A percentile compares a stretch with the other conserved stretches of the same genome.
Evolutionary conservation across 2,329 filamentous ascomycete genomes (phyloP).

Genomic region (Penicillium corylophilum): DNA sequence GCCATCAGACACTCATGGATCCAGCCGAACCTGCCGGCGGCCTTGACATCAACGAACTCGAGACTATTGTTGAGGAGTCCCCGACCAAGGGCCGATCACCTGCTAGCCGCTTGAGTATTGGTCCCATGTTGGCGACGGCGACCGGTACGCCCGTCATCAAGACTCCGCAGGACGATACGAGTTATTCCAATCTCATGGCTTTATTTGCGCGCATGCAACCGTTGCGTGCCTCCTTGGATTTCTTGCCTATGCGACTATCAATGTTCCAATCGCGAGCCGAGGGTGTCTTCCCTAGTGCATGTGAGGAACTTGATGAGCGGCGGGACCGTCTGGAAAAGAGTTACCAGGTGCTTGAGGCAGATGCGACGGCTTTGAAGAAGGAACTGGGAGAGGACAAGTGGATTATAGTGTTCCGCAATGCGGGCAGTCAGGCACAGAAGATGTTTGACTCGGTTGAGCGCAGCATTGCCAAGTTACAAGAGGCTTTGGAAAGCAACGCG

Average conservation of each 20-base stretch:
- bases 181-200: conserved; percentile 78
- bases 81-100: conserved; percentile 58
- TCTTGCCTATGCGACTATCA: conserved; percentile 89
- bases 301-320: conserved; percentile 79
- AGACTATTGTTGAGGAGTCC: conserved; percentile 89
- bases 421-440: conserved; percentile 86
- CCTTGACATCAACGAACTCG: conserved; percentile 81
- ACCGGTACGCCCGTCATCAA: conserved; percentile 45
- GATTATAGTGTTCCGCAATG: conserved; percentile 92
- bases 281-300: conserved; percentile 81
- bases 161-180: conserved; percentile 74
- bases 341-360: conserved; percentile 84
- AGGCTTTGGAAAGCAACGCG: conserved; percentile 72
- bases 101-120: conserved; percentile 66
- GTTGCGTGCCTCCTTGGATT: conserved; percentile 86
- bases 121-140: conserved; percentile 56
- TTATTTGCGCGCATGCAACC: conserved; percentile 96
- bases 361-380: conserved; percentile 83
- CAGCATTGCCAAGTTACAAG: conserved; percentile 77
- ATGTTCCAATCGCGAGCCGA: conserved; percentile 80
- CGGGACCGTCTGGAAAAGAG: conserved; percentile 73
- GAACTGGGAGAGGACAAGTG: conserved; percentile 94
- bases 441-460: conserved; percentile 95
- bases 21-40: conserved; percentile 55
- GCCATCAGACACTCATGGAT: conserved; percentile 72